Percentiles rank a stretch among this genome's conserved stretches.
phyloP scores from a whole-genome alignment of 371 early-diverging fungal genomes.

The Lichtheimia ornata region DNA sequence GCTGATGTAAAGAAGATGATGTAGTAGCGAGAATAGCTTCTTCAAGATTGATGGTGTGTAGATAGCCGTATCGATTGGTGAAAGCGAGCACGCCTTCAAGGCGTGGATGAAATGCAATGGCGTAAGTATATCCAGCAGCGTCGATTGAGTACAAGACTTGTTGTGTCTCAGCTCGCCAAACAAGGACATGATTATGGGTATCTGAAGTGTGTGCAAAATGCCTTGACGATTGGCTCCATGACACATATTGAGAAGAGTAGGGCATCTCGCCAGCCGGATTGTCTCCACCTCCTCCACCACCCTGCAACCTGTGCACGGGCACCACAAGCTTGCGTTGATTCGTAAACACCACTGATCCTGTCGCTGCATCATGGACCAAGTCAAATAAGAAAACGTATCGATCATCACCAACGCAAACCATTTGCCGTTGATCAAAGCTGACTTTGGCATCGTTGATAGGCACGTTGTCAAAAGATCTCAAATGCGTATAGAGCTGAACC shows the following conservation, averaged over 20 bases:
- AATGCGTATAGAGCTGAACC: slow-evolving; percentile 30
- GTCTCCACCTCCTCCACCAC: background rate
- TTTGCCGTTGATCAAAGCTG: slow-evolving; percentile 50
- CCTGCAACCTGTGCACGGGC: slow-evolving; percentile 13
- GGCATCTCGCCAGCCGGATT: background rate
- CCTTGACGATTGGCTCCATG: slow-evolving; percentile 56
- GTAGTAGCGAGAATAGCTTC: slow-evolving; percentile 14
- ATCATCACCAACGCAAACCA: slow-evolving; percentile 59
- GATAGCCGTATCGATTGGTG: slow-evolving; percentile 60
- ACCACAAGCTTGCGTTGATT: slow-evolving; percentile 8
- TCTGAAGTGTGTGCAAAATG: slow-evolving; percentile 66
- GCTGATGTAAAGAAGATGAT: too few relatives aligned
- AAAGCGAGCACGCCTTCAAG: slow-evolving; percentile 57
- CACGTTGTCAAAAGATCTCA: slow-evolving; percentile 44
- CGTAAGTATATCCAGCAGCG: slow-evolving; percentile 52
- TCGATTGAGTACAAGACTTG: slow-evolving; percentile 46
- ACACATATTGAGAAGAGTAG: slow-evolving; percentile 54
- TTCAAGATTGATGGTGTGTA: slow-evolving; percentile 57
- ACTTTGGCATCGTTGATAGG: slow-evolving; percentile 59
- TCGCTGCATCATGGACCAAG: slow-evolving; percentile 24
- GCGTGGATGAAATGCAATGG: slow-evolving; percentile 57
- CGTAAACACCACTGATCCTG: slow-evolving; percentile 15
- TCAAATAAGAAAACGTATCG: slow-evolving; percentile 35
- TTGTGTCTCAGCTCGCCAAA: slow-evolving; percentile 52
- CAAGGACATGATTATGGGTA: slow-evolving; percentile 41